These are phyloP conservation scores for Tetrahymena malaccensis DNA, from an alignment of 73 alveolate species.

Conservation along the genomic window DNA sequence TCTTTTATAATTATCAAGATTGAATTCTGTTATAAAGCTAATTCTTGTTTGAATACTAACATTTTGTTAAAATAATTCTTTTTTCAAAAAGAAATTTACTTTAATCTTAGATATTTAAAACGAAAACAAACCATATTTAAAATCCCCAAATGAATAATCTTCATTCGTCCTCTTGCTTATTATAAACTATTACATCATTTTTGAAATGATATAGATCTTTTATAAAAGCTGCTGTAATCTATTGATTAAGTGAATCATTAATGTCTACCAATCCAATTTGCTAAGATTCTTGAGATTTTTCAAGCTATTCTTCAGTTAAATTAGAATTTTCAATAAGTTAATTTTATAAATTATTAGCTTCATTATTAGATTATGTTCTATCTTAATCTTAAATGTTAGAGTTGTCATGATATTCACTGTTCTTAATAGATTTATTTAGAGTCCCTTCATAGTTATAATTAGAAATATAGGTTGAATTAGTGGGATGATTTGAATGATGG, in stretches of 20 bases:
- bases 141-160: no score
- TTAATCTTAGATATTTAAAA: no score
- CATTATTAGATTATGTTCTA: neutral
- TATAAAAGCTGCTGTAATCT: neutral
- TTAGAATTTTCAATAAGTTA: neutral
- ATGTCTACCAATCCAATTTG: neutral
- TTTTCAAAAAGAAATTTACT: no score
- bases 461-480: neutral
- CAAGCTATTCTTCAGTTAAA: neutral
- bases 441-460: neutral
- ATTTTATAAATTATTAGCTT: no score
- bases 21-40: neutral
- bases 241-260: neutral
- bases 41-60: neutral
- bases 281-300: neutral
- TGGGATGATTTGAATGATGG: neutral
- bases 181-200: neutral
- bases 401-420: neutral
- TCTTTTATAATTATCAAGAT: neutral
- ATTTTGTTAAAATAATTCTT: no score
- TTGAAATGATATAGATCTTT: neutral
- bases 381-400: neutral
- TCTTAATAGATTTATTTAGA: neutral
- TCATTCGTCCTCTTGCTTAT: neutral
- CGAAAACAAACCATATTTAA: neutral